phyloP scores from a whole-genome alignment of 805 yeast species.

The Wickerhamiella spandovensis region DNA sequence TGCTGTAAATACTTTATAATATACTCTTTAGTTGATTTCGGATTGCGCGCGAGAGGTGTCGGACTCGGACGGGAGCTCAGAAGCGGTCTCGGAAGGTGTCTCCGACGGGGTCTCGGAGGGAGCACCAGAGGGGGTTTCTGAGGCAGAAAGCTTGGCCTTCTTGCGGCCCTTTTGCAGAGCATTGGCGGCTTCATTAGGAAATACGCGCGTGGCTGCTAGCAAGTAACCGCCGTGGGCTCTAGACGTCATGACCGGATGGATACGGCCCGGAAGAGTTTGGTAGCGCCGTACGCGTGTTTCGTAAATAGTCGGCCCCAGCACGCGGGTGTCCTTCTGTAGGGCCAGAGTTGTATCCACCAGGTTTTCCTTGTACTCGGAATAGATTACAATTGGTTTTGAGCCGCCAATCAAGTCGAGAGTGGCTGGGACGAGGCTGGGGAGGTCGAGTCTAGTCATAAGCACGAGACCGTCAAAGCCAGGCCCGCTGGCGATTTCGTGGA shows the following conservation, averaged over 20 bases:
- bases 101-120: neutral
- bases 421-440: constrained; percentile 48
- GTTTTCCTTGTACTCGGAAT: constrained; percentile 67
- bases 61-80: no score
- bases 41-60: no score
- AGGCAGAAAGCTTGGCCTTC: constrained; percentile 1
- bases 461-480: constrained; percentile 65
- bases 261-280: constrained; percentile 86
- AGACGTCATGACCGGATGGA: constrained; percentile 92
- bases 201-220: constrained; percentile 63
- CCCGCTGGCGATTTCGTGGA: constrained; percentile 30
- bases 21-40: no score
- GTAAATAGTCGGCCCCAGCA: constrained; percentile 68
- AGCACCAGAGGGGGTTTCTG: neutral
- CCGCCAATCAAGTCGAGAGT: constrained; percentile 62
- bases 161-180: constrained; percentile 37
- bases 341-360: constrained; percentile 60
- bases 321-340: constrained; percentile 51
- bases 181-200: constrained; percentile 55
- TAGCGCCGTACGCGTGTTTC: constrained; percentile 76
- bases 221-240: constrained; percentile 87
- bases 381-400: constrained; percentile 74
- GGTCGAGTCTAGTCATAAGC: constrained; percentile 57
- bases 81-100: neutral
- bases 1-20: no score